Base-by-base conservation (phyloP, 2,329 filamentous ascomycete species). In the Tolypocladium inflatum region DNA sequence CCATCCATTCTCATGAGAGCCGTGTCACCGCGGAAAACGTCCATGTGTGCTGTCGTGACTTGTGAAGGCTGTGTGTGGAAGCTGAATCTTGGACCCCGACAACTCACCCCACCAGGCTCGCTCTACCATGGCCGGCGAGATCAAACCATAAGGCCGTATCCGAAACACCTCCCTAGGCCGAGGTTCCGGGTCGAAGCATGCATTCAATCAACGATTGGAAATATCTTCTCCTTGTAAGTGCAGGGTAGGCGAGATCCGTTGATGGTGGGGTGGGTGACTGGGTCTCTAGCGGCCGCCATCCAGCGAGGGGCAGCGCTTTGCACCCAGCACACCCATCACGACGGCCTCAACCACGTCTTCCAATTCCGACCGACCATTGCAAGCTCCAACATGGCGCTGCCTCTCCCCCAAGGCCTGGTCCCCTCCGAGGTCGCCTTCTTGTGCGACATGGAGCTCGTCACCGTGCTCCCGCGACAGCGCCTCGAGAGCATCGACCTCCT, bases 371-470 rank as follows among this genome's bases (percentile, higher is more conserved):
- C 6, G 15, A 8, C 21, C 43, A 48, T 48, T 15, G 15, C 45
- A 8, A 7, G 45, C 45, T 50, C 45, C 17, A 50, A 17, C 45
- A 50, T 82, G 80, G 80, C 80, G 38, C 70, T 80, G 55, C 77
- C 79, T 37, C 71, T 82, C 17, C 78, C 78, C 5, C 66, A 72
- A 55, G 80, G 76, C 72, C 81, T 97, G 51, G 88, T 89, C 66
- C 91, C 94, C 60, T 80, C 89, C 63, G 94, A 99, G 76, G 89
- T 95, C 52, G 89, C 91, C 55, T 99, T 97, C 69, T 78, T 97
- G 35, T 96, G 92, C 73, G 94, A 99, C 77, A 97, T 97, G 91
- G 93, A 97, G 76, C 84, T 91, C 67, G 89, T 99, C 58, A 97
- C 92, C 0, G 83, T 99, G 26, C 85, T 97, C 55, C 94, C 94